A percentile compares a stretch with the other conserved stretches of the same genome.
These are phyloP conservation scores for Trichophaea hybrida DNA, from an alignment of 2,329 filamentous ascomycete genomes.

Conservation along the genomic window DNA sequence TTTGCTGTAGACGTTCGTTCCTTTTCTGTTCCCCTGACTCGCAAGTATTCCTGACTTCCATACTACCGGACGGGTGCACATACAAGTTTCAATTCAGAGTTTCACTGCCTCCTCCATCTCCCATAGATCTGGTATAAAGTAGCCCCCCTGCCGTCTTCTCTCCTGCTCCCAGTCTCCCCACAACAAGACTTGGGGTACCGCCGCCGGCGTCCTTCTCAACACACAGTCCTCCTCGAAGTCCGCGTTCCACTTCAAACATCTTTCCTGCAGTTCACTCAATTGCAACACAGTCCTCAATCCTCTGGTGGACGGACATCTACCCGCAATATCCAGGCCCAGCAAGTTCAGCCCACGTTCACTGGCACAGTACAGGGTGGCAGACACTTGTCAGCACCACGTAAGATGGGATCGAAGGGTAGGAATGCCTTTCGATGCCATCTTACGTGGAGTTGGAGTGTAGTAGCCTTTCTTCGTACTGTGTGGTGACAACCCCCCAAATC, in stretches of 20 bases:
- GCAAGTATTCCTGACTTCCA: neutral
- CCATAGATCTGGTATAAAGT: neutral
- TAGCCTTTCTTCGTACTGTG: neutral
- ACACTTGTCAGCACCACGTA: constrained; percentile 15
- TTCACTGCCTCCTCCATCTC: neutral
- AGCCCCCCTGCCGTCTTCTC: too few species aligned
- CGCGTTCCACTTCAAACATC: neutral
- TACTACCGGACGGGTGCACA: neutral
- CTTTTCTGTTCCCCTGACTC: neutral
- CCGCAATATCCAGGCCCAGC: neutral
- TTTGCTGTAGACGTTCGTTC: neutral
- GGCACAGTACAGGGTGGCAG: constrained; percentile 1
- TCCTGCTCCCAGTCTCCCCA: too few species aligned
- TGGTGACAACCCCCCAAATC: neutral
- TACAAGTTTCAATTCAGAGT: too few species aligned
- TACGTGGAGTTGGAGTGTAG: constrained; percentile 17
- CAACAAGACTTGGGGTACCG: too few species aligned
- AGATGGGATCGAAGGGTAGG: constrained; percentile 25
- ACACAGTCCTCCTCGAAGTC: neutral
- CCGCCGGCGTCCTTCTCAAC: neutral
- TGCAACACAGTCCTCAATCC: neutral
- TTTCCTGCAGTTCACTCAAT: neutral
- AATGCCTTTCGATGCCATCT: constrained; percentile 22
- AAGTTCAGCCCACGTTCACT: neutral
- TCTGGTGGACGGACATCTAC: neutral